These are phyloP conservation scores for Alternaria gansuensis DNA, from an alignment of 2,329 filamentous ascomycete species.

Conservation along the genomic window DNA sequence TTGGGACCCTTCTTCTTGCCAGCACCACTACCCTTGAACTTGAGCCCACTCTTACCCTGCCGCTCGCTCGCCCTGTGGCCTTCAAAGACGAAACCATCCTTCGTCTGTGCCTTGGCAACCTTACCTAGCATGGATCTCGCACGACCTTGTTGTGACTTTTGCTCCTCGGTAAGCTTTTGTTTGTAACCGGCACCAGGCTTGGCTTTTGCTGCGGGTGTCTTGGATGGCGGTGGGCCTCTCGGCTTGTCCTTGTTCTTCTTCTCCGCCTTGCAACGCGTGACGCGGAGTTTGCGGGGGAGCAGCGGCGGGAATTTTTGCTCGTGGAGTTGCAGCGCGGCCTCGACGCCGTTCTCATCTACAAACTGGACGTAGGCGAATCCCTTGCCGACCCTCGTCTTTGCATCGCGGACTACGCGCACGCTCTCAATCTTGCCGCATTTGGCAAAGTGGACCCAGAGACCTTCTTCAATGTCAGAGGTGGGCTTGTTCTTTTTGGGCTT, in stretches of 20 bases:
- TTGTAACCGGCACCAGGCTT: slow-evolving; percentile 67
- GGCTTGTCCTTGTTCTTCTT: slow-evolving; percentile 54
- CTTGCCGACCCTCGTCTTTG: slow-evolving; percentile 91
- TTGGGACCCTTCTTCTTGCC: slow-evolving; percentile 54
- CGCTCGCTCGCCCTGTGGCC: slow-evolving; percentile 76
- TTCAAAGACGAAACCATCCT: slow-evolving; percentile 81
- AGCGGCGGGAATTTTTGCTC: slow-evolving; percentile 94
- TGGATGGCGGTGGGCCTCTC: slow-evolving; percentile 39
- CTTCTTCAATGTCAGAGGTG: slow-evolving; percentile 89
- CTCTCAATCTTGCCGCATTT: slow-evolving; percentile 86
- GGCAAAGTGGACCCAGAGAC: slow-evolving; percentile 82
- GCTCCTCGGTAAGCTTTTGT: slow-evolving; percentile 73
- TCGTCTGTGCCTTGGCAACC: slow-evolving; percentile 69
- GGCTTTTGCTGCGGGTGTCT: slow-evolving; percentile 23
- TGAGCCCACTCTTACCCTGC: slow-evolving; percentile 70
- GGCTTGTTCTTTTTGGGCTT: slow-evolving; percentile 71
- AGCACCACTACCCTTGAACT: slow-evolving; percentile 61
- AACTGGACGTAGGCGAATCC: slow-evolving; percentile 99
- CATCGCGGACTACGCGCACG: slow-evolving; percentile 89
- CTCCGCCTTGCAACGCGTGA: slow-evolving; percentile 81
- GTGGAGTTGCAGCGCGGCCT: slow-evolving; percentile 86
- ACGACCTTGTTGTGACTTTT: slow-evolving; percentile 76
- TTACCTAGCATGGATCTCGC: slow-evolving; percentile 77
- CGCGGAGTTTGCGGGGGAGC: slow-evolving; percentile 86
- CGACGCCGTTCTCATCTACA: slow-evolving; percentile 83